Evolutionary conservation across 345 rosid species (phyloP).

Genomic region (Eucalyptus sp.): DNA sequence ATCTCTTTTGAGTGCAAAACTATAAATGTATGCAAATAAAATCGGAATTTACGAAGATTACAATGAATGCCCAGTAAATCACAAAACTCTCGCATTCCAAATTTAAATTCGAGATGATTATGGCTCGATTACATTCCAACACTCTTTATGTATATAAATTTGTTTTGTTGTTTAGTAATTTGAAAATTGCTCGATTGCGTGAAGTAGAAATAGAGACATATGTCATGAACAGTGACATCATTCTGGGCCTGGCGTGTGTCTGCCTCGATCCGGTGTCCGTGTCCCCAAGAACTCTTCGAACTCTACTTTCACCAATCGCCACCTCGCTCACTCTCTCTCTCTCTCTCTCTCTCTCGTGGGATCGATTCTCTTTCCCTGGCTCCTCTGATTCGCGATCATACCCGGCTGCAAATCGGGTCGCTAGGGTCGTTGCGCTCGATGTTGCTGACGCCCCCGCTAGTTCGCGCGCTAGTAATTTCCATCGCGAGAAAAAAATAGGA

Average conservation of each 20-base stretch:
- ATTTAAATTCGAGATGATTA: background rate
- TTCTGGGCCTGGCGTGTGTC: background rate
- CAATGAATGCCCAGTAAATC: background rate
- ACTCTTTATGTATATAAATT: background rate
- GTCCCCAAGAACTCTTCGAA: background rate
- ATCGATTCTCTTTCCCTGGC: background rate
- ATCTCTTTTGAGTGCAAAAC: background rate
- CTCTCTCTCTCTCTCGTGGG: background rate
- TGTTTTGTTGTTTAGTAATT: background rate
- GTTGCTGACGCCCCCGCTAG: too few species aligned
- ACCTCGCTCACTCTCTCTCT: background rate
- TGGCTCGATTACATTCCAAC: too few species aligned
- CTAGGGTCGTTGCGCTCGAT: too few species aligned
- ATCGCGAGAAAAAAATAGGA: too few species aligned
- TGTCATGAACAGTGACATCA: background rate
- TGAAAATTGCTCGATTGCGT: background rate
- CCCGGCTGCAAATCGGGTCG: conserved; percentile 8
- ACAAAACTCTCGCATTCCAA: background rate
- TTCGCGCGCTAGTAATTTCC: too few species aligned
- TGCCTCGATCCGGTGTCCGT: background rate
- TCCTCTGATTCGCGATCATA: background rate
- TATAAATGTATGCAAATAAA: accelerated
- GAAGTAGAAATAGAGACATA: background rate
- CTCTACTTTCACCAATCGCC: background rate
- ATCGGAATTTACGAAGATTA: background rate